Percentiles rank a stretch among this genome's conserved stretches.
Conservation (phyloP, 2,329 filamentous ascomycete genomes). For the Calonectria montana region DNA sequence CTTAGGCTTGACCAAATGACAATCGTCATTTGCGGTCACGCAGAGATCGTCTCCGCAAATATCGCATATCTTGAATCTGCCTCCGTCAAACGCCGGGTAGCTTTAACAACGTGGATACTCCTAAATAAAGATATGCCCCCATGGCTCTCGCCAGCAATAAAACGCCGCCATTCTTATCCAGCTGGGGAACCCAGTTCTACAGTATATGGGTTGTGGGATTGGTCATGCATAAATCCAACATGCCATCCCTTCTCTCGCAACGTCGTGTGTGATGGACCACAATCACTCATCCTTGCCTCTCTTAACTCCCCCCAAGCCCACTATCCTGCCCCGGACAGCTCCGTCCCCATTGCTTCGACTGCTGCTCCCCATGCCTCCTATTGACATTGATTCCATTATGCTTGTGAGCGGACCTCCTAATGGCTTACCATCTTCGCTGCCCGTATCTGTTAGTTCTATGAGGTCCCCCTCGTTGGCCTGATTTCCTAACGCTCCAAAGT, state of each 20-base stretch:
- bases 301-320: constrained; percentile 47
- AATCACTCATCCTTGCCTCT: constrained; percentile 34
- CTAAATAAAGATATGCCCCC: neutral
- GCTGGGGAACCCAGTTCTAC: constrained; percentile 4
- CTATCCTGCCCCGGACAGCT: constrained; percentile 51
- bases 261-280: neutral
- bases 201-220: neutral
- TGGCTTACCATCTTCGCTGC: constrained; percentile 63
- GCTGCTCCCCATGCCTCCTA: constrained; percentile 46
- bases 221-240: neutral
- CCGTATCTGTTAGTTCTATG: constrained; percentile 77
- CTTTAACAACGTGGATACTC: constrained; percentile 31
- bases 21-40: too few species aligned
- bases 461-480: constrained; percentile 66
- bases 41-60: neutral
- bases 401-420: constrained; percentile 37
- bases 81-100: constrained; percentile 38
- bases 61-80: constrained; percentile 27
- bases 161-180: constrained; percentile 28
- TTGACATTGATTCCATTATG: constrained; percentile 46
- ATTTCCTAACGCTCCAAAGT: constrained; percentile 54
- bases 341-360: constrained; percentile 54
- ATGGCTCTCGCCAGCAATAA: constrained; percentile 14
- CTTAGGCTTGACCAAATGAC: too few species aligned
- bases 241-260: neutral